A percentile compares a stretch with the other conserved stretches of the same genome.
These are phyloP conservation scores for Cymbopogon citratus DNA, from an alignment of 176 grass and related monocot species.

Conservation along the genomic window DNA sequence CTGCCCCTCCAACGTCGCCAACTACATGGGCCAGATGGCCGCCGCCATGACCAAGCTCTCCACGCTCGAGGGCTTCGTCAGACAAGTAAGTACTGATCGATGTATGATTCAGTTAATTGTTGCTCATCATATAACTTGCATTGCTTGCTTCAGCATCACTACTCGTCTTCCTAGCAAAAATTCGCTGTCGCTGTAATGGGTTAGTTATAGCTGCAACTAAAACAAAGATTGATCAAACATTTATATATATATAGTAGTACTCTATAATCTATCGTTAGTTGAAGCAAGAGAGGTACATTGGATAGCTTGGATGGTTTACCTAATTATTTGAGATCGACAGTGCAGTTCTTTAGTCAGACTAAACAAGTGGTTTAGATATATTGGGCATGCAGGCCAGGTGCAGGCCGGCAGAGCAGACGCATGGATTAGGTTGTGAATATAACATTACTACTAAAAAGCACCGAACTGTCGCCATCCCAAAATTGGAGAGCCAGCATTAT, in stretches of 20 bases:
- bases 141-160: neutral
- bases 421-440: slow-evolving; percentile 35
- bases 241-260: neutral
- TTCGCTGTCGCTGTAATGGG: slow-evolving; percentile 23
- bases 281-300: slow-evolving; percentile 8
- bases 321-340: slow-evolving; percentile 32
- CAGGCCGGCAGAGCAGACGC: slow-evolving; percentile 16
- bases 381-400: neutral
- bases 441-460: slow-evolving; percentile 3
- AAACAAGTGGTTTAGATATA: neutral
- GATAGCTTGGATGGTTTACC: slow-evolving; percentile 38
- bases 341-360: slow-evolving; percentile 10
- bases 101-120: too few relatives aligned
- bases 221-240: neutral
- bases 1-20: slow-evolving; percentile 73
- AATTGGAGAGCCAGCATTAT: neutral
- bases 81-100: slow-evolving; percentile 71
- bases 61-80: slow-evolving; percentile 71
- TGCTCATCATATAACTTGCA: too few relatives aligned
- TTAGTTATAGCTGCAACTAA: slow-evolving; percentile 33
- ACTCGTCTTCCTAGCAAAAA: neutral
- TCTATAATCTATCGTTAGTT: neutral
- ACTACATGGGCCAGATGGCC: slow-evolving; percentile 91
- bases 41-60: slow-evolving; percentile 80
- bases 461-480: slow-evolving; percentile 40